Percentiles rank a stretch among this genome's conserved stretches.
phyloP scores from a whole-genome alignment of 441 rosid genomes.

The Eugenia klotzschiana region DNA sequence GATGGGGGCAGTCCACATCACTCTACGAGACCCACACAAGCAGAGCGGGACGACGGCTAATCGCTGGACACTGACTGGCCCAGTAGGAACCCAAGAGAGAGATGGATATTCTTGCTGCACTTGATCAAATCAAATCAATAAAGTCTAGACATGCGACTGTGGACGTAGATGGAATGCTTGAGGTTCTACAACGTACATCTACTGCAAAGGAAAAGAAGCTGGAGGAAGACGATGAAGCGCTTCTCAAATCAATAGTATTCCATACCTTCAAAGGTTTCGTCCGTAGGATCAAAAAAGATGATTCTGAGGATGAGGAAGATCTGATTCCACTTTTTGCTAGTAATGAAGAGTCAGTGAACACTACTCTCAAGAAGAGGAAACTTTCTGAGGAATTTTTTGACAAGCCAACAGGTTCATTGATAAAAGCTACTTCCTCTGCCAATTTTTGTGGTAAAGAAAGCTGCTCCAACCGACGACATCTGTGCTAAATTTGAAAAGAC shows the following conservation, averaged over 20 bases:
- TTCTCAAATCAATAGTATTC: conserved; percentile 53
- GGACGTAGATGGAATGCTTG: conserved; percentile 66
- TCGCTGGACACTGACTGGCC: too few relatives aligned
- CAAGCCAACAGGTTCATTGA: conserved; percentile 45
- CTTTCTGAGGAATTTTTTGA: conserved; percentile 28
- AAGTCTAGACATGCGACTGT: conserved; percentile 55
- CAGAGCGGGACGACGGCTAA: too few relatives aligned
- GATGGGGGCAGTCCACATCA: too few relatives aligned
- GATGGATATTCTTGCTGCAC: conserved; percentile 73
- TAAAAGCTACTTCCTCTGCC: conserved; percentile 6
- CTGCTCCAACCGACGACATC: not conserved
- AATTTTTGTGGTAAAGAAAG: not conserved
- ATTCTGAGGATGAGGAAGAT: conserved; percentile 30
- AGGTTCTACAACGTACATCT: conserved; percentile 52
- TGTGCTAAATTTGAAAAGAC: conserved; percentile 17
- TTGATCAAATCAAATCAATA: conserved; percentile 81
- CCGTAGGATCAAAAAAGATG: conserved; percentile 57
- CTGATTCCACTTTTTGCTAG: not conserved
- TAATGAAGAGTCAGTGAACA: conserved; percentile 1
- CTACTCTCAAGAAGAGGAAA: conserved; percentile 36
- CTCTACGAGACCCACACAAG: too few relatives aligned
- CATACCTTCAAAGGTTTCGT: conserved; percentile 37
- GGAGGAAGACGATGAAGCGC: conserved; percentile 86
- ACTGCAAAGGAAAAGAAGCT: conserved; percentile 52
- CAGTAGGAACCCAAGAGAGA: conserved; percentile 77